phyloP scores from a whole-genome alignment of 352 stramenopile species.

The Phytophthora agathidicida region DNA sequence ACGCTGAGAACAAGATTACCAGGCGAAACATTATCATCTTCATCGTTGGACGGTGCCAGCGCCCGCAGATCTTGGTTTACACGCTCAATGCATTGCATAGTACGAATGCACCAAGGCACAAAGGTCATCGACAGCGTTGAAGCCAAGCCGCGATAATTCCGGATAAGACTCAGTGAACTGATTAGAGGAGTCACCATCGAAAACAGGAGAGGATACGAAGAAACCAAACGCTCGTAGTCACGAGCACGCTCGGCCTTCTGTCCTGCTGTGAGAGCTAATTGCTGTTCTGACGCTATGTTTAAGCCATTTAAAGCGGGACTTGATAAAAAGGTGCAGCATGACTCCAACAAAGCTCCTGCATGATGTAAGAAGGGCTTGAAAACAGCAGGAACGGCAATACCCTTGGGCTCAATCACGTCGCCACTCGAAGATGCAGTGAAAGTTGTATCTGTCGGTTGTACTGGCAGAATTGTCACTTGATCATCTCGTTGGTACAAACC shows the following conservation, averaged over 20 bases:
- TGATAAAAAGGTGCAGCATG: slow-evolving; percentile 56
- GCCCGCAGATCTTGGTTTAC: slow-evolving; percentile 55
- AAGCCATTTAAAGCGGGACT: slow-evolving; percentile 32
- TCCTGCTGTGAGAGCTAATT: slow-evolving; percentile 9
- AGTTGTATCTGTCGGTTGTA: slow-evolving; percentile 46
- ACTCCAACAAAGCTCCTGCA: slow-evolving; percentile 58
- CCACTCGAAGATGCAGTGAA: slow-evolving; percentile 31
- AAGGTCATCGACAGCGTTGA: slow-evolving; percentile 78
- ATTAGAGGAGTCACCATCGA: slow-evolving; percentile 69
- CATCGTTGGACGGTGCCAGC: slow-evolving; percentile 33
- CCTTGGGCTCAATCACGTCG: slow-evolving; percentile 36
- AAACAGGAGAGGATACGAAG: slow-evolving; percentile 59
- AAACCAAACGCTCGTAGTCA: slow-evolving; percentile 43
- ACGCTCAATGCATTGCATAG: slow-evolving; percentile 71
- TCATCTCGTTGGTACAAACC: slow-evolving; percentile 90
- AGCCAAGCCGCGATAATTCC: slow-evolving; percentile 70
- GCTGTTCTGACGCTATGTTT: slow-evolving; percentile 27
- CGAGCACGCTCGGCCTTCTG: slow-evolving; percentile 21
- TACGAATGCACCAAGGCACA: slow-evolving; percentile 77
- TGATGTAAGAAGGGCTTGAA: slow-evolving; percentile 84
- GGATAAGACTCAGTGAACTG: slow-evolving; percentile 67
- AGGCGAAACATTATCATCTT: slow-evolving; percentile 24
- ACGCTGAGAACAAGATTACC: slow-evolving; percentile 66
- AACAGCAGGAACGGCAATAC: slow-evolving; percentile 64
- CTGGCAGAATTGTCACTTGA: slow-evolving; percentile 85